Base-by-base conservation (phyloP, 179 eudicot genomes). In the Gypsophila paniculata region DNA sequence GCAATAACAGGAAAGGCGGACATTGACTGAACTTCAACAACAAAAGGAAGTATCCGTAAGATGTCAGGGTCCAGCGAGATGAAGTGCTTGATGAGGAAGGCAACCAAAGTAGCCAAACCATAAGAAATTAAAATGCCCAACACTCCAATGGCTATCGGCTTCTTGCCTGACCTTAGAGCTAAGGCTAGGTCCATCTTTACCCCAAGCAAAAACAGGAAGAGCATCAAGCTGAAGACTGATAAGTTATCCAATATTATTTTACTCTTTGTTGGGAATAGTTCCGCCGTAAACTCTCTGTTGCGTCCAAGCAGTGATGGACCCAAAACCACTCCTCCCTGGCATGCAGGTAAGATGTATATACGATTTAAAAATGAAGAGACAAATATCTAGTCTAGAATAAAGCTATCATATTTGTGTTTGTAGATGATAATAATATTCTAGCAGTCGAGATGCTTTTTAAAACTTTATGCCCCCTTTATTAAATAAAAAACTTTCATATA, bases 311-410 rank as follows among this genome's bases (percentile, higher is more conserved):
- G 34, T 11, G 88, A 85, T 42, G 90, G 90, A 11, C 88, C 88
- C n/a, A 87, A 74, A 73, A 85, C 74, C 18, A 81, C 82, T 29
- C 90, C 87, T 64, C 86, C 90, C 90, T 87, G 86, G 38, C 59
- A 4, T 29, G 64, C 8, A 42, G 46, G 42, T 36, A 36, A 36
- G 42, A 7, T 36, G 7, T 36, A 36, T 61, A 53, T 51, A 7
- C 21, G 3, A 52, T 52, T 9, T 36, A 15, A 4, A 12, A 52
- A 15, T 52, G 57, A 70, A 36, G 53, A 17, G 4, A 52, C 15
- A 52, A 2, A 55, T 8, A 55, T 18, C 26, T 55, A 18, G 57
- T 18, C 21, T 4, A 14, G 18, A 19, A 3, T 3, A 52, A 18
- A 52, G 18, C 57, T 3, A 36, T n/a, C n/a, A n/a, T n/a, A n/a